Percentiles rank a stretch among this genome's conserved stretches.
Conservation (phyloP, 805 yeast species). For the Cyberlindnera xishuangbannaensis region DNA sequence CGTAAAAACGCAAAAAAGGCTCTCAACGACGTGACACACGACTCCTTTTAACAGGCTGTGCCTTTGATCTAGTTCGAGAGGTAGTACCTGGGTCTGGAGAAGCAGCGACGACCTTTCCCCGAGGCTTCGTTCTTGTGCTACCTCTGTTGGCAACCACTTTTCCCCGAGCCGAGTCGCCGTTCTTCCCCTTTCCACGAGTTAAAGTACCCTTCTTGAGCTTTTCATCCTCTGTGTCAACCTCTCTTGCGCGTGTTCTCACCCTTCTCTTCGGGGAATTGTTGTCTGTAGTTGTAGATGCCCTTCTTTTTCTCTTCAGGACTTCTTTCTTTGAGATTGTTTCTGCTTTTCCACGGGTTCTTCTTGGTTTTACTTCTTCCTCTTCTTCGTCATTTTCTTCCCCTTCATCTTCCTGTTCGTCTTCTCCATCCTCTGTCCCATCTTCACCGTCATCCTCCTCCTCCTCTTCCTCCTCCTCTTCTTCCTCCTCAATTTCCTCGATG, state of each 20-base stretch:
- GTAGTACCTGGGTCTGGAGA: background rate
- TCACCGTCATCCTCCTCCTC: conserved; percentile 1
- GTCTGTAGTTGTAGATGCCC: conserved; percentile 1
- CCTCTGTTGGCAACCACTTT: background rate
- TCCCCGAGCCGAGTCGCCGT: background rate
- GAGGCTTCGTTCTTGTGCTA: too few relatives aligned
- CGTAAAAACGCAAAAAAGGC: too few relatives aligned
- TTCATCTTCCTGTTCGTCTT: conserved; percentile 12
- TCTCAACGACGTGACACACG: too few relatives aligned
- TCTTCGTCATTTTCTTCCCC: conserved; percentile 10
- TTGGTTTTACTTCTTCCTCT: conserved; percentile 4
- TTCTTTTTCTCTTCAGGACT: conserved; percentile 3
- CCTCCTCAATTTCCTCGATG: conserved; percentile 1
- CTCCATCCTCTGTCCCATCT: conserved; percentile 1
- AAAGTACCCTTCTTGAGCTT: background rate
- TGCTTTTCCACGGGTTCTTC: conserved; percentile 3
- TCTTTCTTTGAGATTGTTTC: background rate
- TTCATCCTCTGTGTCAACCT: background rate
- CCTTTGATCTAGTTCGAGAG: background rate
- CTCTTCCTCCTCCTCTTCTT: conserved; percentile 2
- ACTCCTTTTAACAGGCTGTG: background rate
- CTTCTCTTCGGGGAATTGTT: background rate
- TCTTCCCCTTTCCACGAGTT: background rate
- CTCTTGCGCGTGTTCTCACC: background rate
- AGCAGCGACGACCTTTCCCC: background rate